Evolutionary conservation across 805 yeast species (phyloP).

Genomic region (Saccharomycopsis olivae): DNA sequence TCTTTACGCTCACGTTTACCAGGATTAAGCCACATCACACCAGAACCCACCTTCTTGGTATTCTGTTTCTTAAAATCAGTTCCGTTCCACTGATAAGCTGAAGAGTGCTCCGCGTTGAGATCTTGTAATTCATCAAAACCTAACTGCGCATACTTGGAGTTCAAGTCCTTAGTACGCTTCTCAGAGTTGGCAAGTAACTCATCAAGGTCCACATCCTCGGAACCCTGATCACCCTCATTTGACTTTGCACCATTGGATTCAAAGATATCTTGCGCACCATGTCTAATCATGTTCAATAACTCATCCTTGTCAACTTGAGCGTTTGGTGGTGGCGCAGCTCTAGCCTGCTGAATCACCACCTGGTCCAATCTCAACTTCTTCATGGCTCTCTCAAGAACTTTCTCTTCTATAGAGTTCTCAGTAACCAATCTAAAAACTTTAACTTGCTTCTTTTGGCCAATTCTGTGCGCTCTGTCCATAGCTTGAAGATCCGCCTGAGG

Average conservation of each 20-base stretch:
- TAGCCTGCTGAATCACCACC: slow-evolving; percentile 72
- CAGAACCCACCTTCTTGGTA: slow-evolving; percentile 33
- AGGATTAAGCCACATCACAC: slow-evolving; percentile 71
- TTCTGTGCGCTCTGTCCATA: slow-evolving; percentile 84
- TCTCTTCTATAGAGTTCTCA: slow-evolving; percentile 77
- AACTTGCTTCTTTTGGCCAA: slow-evolving; percentile 79
- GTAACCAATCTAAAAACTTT: slow-evolving; percentile 69
- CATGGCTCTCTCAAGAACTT: slow-evolving; percentile 71
- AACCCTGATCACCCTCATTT: slow-evolving; percentile 24
- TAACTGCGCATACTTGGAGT: slow-evolving; percentile 51
- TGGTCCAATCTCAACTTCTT: slow-evolving; percentile 73
- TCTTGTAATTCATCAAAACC: slow-evolving; percentile 73
- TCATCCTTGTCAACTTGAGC: slow-evolving; percentile 53
- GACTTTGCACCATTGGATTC: slow-evolving; percentile 17
- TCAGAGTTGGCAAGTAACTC: slow-evolving; percentile 50
- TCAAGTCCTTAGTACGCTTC: slow-evolving; percentile 49
- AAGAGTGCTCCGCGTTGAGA: slow-evolving; percentile 40
- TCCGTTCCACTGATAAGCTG: slow-evolving; percentile 85
- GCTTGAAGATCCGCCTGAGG: slow-evolving; percentile 87
- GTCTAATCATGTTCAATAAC: slow-evolving; percentile 70
- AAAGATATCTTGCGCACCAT: slow-evolving; percentile 65
- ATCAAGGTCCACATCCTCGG: slow-evolving; percentile 50
- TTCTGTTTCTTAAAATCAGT: slow-evolving; percentile 59
- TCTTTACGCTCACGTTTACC: slow-evolving; percentile 77
- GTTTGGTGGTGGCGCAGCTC: slow-evolving; percentile 28